These are phyloP conservation scores for Huntiella moniliformis DNA, from an alignment of 2,329 filamentous ascomycete genomes.

Conservation along the genomic window DNA sequence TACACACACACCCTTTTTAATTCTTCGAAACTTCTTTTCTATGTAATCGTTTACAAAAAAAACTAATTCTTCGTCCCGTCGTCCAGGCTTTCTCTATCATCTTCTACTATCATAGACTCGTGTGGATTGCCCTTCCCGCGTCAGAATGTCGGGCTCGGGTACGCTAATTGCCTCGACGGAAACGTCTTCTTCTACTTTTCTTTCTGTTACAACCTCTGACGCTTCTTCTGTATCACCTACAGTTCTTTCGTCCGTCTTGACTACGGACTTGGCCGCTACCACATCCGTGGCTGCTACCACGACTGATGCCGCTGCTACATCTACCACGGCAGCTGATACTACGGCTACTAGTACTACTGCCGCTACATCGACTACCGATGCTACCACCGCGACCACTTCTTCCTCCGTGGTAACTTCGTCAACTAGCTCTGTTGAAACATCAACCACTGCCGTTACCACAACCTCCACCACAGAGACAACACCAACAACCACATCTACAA, in stretches of 20 bases:
- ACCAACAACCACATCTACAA: conserved; percentile 9
- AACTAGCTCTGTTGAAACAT: conserved; percentile 4
- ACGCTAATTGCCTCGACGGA: no score
- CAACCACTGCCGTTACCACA: conserved; percentile 7
- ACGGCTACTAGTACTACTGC: conserved; percentile 13
- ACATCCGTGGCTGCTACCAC: conserved; percentile 8
- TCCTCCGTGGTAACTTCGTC: conserved; percentile 2
- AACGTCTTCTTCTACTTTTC: not conserved
- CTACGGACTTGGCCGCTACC: not conserved
- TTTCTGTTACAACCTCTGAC: not conserved
- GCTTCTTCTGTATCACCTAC: not conserved
- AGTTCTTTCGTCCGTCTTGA: not conserved
- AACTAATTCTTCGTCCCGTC: conserved; percentile 1
- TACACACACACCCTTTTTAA: not conserved
- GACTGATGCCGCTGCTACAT: conserved; percentile 2
- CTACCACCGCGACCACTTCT: not conserved
- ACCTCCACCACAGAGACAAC: conserved; percentile 13
- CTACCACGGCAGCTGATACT: conserved; percentile 13
- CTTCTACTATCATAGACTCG: not conserved
- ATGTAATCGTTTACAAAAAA: not conserved
- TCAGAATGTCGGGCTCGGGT: no score
- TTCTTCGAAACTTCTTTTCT: not conserved
- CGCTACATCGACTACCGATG: not conserved
- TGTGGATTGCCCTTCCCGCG: no score
- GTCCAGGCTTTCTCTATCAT: not conserved